phyloP scores from a whole-genome alignment of 176 grass and related monocot species.

The Carex scoparia region DNA sequence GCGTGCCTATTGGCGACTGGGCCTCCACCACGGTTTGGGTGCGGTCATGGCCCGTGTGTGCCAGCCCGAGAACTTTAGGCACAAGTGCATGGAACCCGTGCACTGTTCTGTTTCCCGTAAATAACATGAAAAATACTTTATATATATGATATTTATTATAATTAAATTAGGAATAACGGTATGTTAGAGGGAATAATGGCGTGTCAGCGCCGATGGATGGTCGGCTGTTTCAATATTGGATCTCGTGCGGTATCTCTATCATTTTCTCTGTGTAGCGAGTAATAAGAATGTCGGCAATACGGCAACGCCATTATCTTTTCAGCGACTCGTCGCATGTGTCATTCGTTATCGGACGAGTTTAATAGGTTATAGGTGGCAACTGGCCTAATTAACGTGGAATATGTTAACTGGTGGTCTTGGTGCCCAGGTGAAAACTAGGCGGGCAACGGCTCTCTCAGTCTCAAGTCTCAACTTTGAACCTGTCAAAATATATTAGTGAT shows the following conservation, averaged over 20 bases:
- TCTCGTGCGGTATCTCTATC: neutral
- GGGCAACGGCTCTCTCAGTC: neutral
- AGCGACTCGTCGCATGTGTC: neutral
- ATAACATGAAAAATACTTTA: neutral
- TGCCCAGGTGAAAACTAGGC: neutral
- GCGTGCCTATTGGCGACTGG: neutral
- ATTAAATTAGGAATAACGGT: neutral
- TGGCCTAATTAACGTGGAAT: neutral
- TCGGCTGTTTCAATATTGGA: neutral
- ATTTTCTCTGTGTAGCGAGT: neutral
- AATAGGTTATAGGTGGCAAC: neutral
- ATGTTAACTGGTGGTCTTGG: neutral
- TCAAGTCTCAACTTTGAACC: neutral
- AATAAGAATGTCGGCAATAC: neutral
- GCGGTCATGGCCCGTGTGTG: slow-evolving; percentile 6
- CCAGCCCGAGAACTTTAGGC: neutral
- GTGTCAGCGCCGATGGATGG: neutral
- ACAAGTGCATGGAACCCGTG: slow-evolving; percentile 1
- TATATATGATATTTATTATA: neutral
- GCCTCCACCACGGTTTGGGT: neutral
- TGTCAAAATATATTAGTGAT: neutral
- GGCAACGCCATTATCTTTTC: too few relatives aligned
- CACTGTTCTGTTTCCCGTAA: neutral
- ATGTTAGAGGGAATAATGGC: neutral
- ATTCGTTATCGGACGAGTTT: neutral